These are phyloP conservation scores for Ascodesmis nigricans DNA, from an alignment of 495 filamentous ascomycete species.

Conservation along the genomic window DNA sequence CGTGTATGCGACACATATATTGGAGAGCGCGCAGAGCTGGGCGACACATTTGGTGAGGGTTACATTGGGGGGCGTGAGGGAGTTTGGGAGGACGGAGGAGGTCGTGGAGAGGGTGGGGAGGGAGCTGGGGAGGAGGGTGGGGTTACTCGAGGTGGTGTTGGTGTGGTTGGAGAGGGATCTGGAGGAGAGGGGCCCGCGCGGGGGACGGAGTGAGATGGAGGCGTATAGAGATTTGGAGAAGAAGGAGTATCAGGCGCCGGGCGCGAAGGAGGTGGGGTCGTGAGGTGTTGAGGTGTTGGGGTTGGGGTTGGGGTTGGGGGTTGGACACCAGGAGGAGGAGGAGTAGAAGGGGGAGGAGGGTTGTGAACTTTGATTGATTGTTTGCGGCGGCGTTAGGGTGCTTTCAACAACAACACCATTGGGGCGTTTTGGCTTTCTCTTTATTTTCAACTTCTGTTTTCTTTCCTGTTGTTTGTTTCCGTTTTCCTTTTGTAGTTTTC, in stretches of 20 bases:
- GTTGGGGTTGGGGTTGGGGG: too few relatives aligned
- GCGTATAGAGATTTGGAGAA: slow-evolving; percentile 8
- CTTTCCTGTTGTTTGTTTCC: too few relatives aligned
- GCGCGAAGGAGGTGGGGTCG: too few relatives aligned
- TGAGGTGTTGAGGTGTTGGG: too few relatives aligned
- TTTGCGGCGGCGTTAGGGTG: too few relatives aligned
- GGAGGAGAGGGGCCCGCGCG: slow-evolving; percentile 51
- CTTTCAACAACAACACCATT: too few relatives aligned
- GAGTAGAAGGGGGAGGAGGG: too few relatives aligned
- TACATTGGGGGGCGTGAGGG: slow-evolving; percentile 65
- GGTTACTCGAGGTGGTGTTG: slow-evolving; percentile 45
- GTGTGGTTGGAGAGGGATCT: slow-evolving; percentile 73
- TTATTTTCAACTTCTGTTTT: too few relatives aligned
- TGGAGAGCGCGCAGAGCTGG: slow-evolving; percentile 83
- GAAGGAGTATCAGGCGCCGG: slow-evolving; percentile 4
- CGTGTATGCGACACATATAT: slow-evolving; percentile 91
- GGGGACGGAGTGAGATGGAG: slow-evolving; percentile 11
- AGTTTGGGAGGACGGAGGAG: slow-evolving; percentile 47
- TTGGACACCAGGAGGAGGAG: too few relatives aligned
- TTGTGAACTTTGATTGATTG: too few relatives aligned
- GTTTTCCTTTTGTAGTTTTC: too few relatives aligned
- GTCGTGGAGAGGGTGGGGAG: slow-evolving; percentile 39
- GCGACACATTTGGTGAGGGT: slow-evolving; percentile 91
- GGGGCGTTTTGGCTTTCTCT: too few relatives aligned
- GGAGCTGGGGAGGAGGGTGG: slow-evolving; percentile 13